Conservation (phyloP, 2,329 filamentous ascomycete species). For the Gaeumannomyces tritici region DNA sequence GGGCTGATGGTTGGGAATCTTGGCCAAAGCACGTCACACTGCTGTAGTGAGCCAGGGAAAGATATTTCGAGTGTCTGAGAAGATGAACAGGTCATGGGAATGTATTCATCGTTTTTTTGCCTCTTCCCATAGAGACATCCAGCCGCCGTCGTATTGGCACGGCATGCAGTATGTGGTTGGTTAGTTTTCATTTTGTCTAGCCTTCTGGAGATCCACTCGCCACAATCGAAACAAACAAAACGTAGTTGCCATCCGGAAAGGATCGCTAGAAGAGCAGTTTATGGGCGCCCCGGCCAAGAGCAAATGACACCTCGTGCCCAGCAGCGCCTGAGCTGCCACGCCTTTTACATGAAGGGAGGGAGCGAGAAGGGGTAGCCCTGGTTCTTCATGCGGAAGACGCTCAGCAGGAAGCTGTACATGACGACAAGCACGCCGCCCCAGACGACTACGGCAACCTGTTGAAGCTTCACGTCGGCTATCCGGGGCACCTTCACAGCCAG, state of each 20-base stretch:
- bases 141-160: not conserved
- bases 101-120: not conserved
- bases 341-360: slow-evolving; percentile 65
- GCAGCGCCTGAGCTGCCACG: not conserved
- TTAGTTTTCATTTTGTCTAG: not conserved
- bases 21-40: not conserved
- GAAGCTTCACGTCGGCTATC: slow-evolving; percentile 64
- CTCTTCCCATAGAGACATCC: not conserved
- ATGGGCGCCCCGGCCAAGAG: too few species aligned
- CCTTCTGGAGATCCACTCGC: not conserved
- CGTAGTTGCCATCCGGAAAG: not conserved
- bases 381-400: slow-evolving; percentile 91
- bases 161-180: not conserved
- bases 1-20: not conserved
- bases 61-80: not conserved
- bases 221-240: not conserved
- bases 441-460: slow-evolving; percentile 71
- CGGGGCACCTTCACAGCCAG: slow-evolving; percentile 88
- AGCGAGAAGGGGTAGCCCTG: slow-evolving; percentile 88
- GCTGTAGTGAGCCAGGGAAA: not conserved
- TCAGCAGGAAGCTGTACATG: slow-evolving; percentile 90
- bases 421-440: slow-evolving; percentile 71
- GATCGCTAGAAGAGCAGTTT: not conserved
- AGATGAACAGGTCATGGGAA: not conserved
- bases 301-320: not conserved